phyloP scores from a whole-genome alignment of 73 alveolate species.

The Diophrys appendiculata region DNA sequence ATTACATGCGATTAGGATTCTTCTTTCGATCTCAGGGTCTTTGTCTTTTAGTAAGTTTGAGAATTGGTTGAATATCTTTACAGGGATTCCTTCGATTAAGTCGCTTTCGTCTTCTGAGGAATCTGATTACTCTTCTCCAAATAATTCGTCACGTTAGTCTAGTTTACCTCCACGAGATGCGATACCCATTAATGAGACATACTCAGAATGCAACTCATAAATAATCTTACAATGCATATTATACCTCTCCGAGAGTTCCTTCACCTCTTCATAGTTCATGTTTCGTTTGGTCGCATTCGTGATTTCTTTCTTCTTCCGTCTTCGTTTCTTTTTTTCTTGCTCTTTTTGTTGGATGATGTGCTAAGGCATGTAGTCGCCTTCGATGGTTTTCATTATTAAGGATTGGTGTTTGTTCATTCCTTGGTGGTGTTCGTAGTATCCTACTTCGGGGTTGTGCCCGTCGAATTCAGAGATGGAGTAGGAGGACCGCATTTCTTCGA shows the following conservation, averaged over 20 bases:
- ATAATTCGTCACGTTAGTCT: not conserved
- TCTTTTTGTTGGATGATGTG: too few relatives aligned
- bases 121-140: not conserved
- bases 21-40: constrained; percentile 25
- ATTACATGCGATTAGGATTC: constrained; percentile 22
- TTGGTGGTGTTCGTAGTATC: too few relatives aligned
- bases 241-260: constrained; percentile 32
- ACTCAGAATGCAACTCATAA: constrained; percentile 51
- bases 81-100: constrained; percentile 18
- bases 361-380: too few relatives aligned
- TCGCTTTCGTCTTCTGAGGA: constrained; percentile 1
- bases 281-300: not conserved
- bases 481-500: too few relatives aligned
- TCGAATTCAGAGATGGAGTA: too few relatives aligned
- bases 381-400: too few relatives aligned
- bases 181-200: constrained; percentile 20
- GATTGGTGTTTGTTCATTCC: too few relatives aligned
- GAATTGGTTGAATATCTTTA: constrained; percentile 11
- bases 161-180: too few relatives aligned
- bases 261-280: constrained; percentile 32
- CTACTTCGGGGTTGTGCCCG: too few relatives aligned
- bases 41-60: constrained; percentile 24
- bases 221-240: constrained; percentile 34
- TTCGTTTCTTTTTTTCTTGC: too few relatives aligned
- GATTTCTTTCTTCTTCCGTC: too few relatives aligned